These are phyloP conservation scores for Phyllosticta citrichinensis DNA, from an alignment of 2,329 filamentous ascomycete genomes.

Conservation along the genomic window DNA sequence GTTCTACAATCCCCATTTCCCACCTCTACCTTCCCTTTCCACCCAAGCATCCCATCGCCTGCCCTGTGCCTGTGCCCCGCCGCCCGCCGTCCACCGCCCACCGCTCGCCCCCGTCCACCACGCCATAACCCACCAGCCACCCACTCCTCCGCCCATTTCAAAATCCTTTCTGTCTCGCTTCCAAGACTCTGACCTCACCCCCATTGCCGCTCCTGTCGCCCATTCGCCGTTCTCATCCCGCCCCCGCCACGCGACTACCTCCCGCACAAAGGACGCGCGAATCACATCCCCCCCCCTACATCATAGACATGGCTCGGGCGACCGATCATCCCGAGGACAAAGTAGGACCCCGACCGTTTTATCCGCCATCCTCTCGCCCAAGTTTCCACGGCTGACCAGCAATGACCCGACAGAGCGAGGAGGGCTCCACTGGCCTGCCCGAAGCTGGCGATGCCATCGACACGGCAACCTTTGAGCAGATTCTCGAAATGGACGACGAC, in stretches of 20 bases:
- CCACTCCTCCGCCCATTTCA: neutral
- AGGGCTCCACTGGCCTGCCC: constrained; percentile 40
- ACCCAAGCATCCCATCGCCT: neutral
- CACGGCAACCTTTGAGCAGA: constrained; percentile 74
- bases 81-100: neutral
- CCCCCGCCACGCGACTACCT: neutral
- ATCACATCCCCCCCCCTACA: neutral
- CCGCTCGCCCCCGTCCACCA: too few relatives aligned
- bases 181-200: neutral
- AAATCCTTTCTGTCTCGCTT: neutral
- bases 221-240: constrained; percentile 4
- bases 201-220: constrained; percentile 4
- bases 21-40: neutral
- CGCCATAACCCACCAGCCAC: neutral
- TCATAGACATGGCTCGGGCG: constrained; percentile 7
- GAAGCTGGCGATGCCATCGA: constrained; percentile 73
- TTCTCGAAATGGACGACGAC: constrained; percentile 96
- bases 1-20: neutral
- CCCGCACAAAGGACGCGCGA: constrained; percentile 3
- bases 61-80: neutral
- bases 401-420: constrained; percentile 30
- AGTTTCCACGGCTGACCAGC: constrained; percentile 15
- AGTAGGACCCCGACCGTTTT: constrained; percentile 8
- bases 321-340: constrained; percentile 13
- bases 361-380: neutral